Conservation (phyloP, 176 grass and related monocot genomes). For the Musa itinerans region DNA sequence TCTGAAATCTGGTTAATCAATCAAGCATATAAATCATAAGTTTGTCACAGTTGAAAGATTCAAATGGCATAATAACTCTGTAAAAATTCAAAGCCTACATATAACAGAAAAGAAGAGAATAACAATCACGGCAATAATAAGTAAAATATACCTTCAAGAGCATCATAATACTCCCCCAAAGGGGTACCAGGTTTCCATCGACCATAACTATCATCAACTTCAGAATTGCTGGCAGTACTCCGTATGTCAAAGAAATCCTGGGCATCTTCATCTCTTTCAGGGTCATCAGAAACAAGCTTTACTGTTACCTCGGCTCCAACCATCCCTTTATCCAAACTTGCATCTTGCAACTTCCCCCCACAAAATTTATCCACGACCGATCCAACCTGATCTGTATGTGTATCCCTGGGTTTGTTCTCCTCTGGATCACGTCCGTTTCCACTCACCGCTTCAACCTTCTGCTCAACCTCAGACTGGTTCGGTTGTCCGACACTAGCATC, state of each 20-base stretch:
- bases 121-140: neutral
- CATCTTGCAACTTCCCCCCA: constrained; percentile 16
- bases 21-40: too few relatives aligned
- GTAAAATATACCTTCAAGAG: constrained; percentile 66
- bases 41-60: too few relatives aligned
- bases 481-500: constrained; percentile 20
- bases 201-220: constrained; percentile 45
- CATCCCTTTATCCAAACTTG: neutral
- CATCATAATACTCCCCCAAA: constrained; percentile 69
- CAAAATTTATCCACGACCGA: constrained; percentile 27
- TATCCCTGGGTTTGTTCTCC: constrained; percentile 20
- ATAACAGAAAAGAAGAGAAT: neutral
- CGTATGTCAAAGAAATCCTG: constrained; percentile 62
- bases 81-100: neutral
- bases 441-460: neutral
- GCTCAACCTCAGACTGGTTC: neutral
- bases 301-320: constrained; percentile 25
- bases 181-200: constrained; percentile 46
- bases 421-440: neutral
- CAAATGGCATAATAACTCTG: too few relatives aligned
- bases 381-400: constrained; percentile 13
- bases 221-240: constrained; percentile 45
- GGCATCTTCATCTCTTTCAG: constrained; percentile 26
- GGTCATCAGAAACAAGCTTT: constrained; percentile 16
- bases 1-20: too few relatives aligned